These are phyloP conservation scores for Phytophthora pinifolia DNA, from an alignment of 352 stramenopile species.

Conservation along the genomic window DNA sequence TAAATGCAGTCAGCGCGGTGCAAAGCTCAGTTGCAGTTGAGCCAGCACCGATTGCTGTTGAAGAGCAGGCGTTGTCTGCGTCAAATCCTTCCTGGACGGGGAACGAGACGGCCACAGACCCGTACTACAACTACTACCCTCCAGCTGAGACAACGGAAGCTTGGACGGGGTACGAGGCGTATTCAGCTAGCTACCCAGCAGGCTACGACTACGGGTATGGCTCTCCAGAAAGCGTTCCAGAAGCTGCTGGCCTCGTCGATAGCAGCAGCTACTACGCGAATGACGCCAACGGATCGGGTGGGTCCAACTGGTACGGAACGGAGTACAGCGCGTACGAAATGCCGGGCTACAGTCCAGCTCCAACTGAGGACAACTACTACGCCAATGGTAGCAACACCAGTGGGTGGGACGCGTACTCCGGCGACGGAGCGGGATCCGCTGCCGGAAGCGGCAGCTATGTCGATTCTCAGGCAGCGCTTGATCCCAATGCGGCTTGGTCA, in stretches of 20 bases:
- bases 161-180: slow-evolving; percentile 19
- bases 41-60: slow-evolving; percentile 1
- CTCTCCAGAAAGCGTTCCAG: not conserved
- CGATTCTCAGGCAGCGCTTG: not conserved
- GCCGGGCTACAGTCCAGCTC: slow-evolving; percentile 9
- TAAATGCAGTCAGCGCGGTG: not conserved
- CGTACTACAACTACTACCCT: slow-evolving; percentile 26
- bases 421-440: not conserved
- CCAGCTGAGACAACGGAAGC: not conserved
- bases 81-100: slow-evolving; percentile 5
- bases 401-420: slow-evolving; percentile 7
- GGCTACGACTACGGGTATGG: slow-evolving; percentile 13
- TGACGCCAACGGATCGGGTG: slow-evolving; percentile 7
- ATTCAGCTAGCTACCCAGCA: slow-evolving; percentile 7
- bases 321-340: slow-evolving; percentile 34
- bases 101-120: slow-evolving; percentile 4
- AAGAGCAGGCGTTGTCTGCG: slow-evolving; percentile 6
- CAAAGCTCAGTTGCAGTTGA: not conserved
- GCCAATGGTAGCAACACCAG: slow-evolving; percentile 4
- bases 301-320: slow-evolving; percentile 26
- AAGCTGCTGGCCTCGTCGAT: too few species aligned
- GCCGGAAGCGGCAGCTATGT: not conserved
- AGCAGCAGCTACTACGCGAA: slow-evolving; percentile 26
- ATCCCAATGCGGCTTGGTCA: slow-evolving; percentile 13
- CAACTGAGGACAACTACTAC: slow-evolving; percentile 15